These are phyloP conservation scores for Zangia roseola DNA, from an alignment of 768 basidiomycete genomes.

Conservation along the genomic window DNA sequence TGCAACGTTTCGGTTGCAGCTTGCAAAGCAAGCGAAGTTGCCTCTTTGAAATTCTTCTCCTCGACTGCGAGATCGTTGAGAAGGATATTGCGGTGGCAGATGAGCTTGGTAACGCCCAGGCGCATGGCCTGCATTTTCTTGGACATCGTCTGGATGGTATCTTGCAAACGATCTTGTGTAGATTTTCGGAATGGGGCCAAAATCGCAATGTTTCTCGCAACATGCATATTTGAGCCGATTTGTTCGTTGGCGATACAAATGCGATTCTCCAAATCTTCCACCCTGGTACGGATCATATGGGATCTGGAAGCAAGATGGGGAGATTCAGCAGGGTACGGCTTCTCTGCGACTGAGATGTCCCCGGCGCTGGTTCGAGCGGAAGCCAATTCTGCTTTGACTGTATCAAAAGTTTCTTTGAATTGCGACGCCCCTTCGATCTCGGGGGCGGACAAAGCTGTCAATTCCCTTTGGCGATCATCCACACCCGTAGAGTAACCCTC, in stretches of 20 bases:
- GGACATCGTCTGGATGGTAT: slow-evolving; percentile 58
- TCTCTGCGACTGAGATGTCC: slow-evolving; percentile 20
- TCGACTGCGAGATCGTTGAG: slow-evolving; percentile 73
- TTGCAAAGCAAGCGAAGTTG: slow-evolving; percentile 69
- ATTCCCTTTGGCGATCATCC: slow-evolving; percentile 17
- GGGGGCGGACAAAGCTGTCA: slow-evolving; percentile 42
- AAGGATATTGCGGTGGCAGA: slow-evolving; percentile 77
- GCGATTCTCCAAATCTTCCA: slow-evolving; percentile 61
- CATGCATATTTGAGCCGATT: slow-evolving; percentile 67
- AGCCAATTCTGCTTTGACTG: slow-evolving; percentile 83
- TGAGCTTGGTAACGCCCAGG: slow-evolving; percentile 67
- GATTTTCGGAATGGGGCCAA: slow-evolving; percentile 85
- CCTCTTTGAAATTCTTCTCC: slow-evolving; percentile 59
- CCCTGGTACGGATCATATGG: slow-evolving; percentile 55
- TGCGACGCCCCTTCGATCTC: slow-evolving; percentile 62
- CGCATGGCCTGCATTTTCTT: slow-evolving; percentile 65
- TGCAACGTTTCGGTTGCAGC: slow-evolving; percentile 69
- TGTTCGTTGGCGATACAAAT: slow-evolving; percentile 53
- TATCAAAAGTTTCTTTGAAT: slow-evolving; percentile 80
- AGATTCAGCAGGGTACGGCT: slow-evolving; percentile 21
- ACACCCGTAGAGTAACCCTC: slow-evolving; percentile 32
- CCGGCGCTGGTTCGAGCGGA: slow-evolving; percentile 41
- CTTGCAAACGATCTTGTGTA: slow-evolving; percentile 73
- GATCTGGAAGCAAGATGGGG: slow-evolving; percentile 44
- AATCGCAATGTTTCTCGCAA: slow-evolving; percentile 78